Base-by-base conservation (phyloP, 108 stramenopile species). In the Chaetoceros muelleri region DNA sequence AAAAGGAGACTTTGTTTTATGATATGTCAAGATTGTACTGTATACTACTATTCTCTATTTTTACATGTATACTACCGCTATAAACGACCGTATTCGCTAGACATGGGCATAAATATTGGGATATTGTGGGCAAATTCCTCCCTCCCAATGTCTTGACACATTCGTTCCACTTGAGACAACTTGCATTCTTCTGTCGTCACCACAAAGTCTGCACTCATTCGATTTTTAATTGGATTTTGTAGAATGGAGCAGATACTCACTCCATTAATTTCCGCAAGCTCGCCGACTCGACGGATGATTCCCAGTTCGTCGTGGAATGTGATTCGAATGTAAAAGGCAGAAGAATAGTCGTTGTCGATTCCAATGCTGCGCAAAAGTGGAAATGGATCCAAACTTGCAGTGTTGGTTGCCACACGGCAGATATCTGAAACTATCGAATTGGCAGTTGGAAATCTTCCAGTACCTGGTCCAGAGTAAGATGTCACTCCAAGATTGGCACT, bases 351-450 rank as follows among this genome's bases (percentile, higher is more conserved):
- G 44, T 70, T 69, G 34, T 89, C 85, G 25, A 91, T 61, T 8
- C 73, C 74, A 31, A 82, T 66, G 22, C 57, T 54, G 3, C 60
- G 63, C 48, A 21, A 28, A 1, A 30, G 2, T 26, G 66, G 48
- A 45, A 67, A 60, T 16, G 57, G 56, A 30, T 61, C 55, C 46
- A 48, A 46, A 53, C 56, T n/a, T 54, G 68, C 27, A 55, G 8
- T 19, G 58, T 75, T 76, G 24, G 68, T 69, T 23, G 87, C 91
- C 21, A 93, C 56, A 51, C 95, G 81, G 34, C 71, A 60, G 28
- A 93, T 58, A 75, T 96, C 95, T n/a, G 84, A 85, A 2, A 96
- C 90, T 18, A 94, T 72, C n/a, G 81, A 78, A 61, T 96, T 96
- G 30, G 95, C 95, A 2, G 93, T 92, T n/a, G 95, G 84, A 55